phyloP scores from a whole-genome alignment of 805 yeast genomes.

The Saccharomycopsis sp. region DNA sequence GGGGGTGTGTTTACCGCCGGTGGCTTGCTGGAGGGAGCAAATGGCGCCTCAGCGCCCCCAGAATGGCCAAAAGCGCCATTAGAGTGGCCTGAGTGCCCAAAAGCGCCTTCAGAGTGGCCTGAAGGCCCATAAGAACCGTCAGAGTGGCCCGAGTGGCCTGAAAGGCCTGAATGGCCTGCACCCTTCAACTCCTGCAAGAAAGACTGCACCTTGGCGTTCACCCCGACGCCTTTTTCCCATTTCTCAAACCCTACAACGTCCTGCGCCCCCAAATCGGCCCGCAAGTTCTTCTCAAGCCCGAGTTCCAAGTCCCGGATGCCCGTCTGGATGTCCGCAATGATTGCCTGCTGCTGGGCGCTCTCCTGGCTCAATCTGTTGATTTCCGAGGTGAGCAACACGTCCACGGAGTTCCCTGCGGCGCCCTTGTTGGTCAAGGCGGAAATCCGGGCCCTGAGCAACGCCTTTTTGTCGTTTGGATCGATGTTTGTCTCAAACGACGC shows the following conservation, averaged over 20 bases:
- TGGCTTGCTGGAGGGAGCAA: constrained; percentile 20
- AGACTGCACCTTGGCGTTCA: constrained; percentile 55
- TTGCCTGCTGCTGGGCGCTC: constrained; percentile 24
- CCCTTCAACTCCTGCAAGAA: constrained; percentile 52
- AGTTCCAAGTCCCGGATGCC: constrained; percentile 56
- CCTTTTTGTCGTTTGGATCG: constrained; percentile 82
- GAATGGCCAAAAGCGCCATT: constrained; percentile 12
- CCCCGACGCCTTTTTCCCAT: constrained; percentile 80
- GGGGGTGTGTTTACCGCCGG: no score
- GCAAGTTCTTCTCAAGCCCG: constrained; percentile 32
- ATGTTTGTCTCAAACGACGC: constrained; percentile 54
- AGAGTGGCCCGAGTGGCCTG: not conserved
- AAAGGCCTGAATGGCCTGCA: constrained; percentile 21
- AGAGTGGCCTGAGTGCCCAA: not conserved
- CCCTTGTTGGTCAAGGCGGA: constrained; percentile 81
- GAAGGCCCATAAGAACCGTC: not conserved
- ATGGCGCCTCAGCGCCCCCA: constrained; percentile 20
- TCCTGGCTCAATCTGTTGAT: constrained; percentile 41
- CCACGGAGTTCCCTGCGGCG: constrained; percentile 32
- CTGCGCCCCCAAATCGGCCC: constrained; percentile 27
- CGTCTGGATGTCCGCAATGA: constrained; percentile 63
- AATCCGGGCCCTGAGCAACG: constrained; percentile 77
- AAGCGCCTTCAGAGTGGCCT: not conserved
- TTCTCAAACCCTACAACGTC: constrained; percentile 51
- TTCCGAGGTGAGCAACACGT: constrained; percentile 31